A percentile compares a stretch with the other conserved stretches of the same genome.
Conservation (phyloP, 305 asterid species). For the Fraxinus ornus region DNA sequence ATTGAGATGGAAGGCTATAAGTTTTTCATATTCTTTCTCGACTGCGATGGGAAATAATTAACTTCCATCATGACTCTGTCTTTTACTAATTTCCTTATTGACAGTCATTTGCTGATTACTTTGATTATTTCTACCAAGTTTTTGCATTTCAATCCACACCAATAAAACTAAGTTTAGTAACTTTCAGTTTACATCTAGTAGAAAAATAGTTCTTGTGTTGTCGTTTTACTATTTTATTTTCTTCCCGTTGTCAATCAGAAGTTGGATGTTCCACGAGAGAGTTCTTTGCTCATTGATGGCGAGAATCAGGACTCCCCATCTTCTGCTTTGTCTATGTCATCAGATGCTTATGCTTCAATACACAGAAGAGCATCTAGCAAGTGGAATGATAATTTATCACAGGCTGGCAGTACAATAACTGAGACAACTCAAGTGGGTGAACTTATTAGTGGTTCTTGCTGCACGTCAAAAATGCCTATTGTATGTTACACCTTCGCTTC, state of each 20-base stretch:
- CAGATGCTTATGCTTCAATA: slow-evolving; percentile 50
- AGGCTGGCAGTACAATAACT: slow-evolving; percentile 78
- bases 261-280: slow-evolving; percentile 58
- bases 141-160: slow-evolving; percentile 19
- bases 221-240: slow-evolving; percentile 33
- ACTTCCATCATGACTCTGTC: slow-evolving; percentile 10
- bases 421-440: slow-evolving; percentile 84
- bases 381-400: slow-evolving; percentile 85
- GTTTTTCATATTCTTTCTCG: slow-evolving; percentile 1
- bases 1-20: not conserved
- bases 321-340: slow-evolving; percentile 43
- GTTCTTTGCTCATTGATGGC: slow-evolving; percentile 59
- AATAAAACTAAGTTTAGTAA: slow-evolving; percentile 12
- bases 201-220: slow-evolving; percentile 22
- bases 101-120: slow-evolving; percentile 18
- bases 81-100: slow-evolving; percentile 11
- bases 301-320: slow-evolving; percentile 59
- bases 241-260: slow-evolving; percentile 53
- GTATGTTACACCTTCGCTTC: slow-evolving; percentile 50
- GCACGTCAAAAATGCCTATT: slow-evolving; percentile 61
- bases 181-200: slow-evolving; percentile 19
- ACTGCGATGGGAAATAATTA: slow-evolving; percentile 16
- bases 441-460: slow-evolving; percentile 70
- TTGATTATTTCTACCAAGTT: slow-evolving; percentile 13
- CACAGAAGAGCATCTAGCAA: slow-evolving; percentile 77